Evolutionary conservation across 225 moss, liverwort and hornwort species (phyloP).

Genomic region (Straminergon stramineum): DNA sequence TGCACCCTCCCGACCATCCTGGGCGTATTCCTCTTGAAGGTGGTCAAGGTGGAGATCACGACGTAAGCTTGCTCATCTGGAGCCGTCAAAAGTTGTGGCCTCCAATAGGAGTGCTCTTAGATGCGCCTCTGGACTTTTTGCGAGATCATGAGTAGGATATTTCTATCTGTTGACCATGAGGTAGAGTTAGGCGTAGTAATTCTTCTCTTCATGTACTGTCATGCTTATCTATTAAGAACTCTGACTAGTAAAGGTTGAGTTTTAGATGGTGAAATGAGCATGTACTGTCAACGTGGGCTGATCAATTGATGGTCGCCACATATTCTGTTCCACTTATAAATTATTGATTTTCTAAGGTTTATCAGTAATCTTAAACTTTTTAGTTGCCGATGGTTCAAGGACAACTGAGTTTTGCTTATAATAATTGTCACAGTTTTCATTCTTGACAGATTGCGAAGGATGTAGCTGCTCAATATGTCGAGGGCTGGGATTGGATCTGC

Average conservation of each 20-base stretch:
- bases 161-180: not conserved
- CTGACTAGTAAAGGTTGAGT: not conserved
- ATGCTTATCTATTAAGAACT: not conserved
- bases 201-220: not conserved
- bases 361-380: not conserved
- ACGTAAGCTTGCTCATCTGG: conserved; percentile 37
- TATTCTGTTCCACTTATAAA: not conserved
- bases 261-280: not conserved
- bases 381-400: not conserved
- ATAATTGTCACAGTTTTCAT: not conserved
- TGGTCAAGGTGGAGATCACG: conserved; percentile 98
- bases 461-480: conserved; percentile 93
- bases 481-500: conserved; percentile 98
- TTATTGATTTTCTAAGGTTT: not conserved
- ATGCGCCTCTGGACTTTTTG: not conserved
- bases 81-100: not conserved
- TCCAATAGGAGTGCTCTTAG: not conserved
- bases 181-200: not conserved
- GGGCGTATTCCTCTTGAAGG: conserved; percentile 81
- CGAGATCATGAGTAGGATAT: not conserved
- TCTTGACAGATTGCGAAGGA: conserved; percentile 81
- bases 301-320: not conserved
- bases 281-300: not conserved
- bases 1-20: conserved; percentile 92
- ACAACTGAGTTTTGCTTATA: not conserved